Evolutionary conservation across 2,329 filamentous ascomycete species (phyloP).

Genomic region (Zymoseptoria passerinii): DNA sequence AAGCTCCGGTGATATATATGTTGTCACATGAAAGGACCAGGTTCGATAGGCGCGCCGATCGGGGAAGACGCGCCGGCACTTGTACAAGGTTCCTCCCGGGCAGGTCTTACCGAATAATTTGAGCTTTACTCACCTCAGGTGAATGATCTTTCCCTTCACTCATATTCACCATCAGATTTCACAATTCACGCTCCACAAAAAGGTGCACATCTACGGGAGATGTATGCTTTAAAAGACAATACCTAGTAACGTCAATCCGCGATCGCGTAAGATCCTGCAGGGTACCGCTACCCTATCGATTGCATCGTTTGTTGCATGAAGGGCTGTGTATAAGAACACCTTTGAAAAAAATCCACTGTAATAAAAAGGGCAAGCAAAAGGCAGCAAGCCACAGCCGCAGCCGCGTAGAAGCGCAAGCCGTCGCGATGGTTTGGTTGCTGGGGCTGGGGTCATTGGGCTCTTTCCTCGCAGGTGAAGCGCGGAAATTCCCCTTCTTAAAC

Average conservation of each 20-base stretch:
- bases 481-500: constrained; percentile 2
- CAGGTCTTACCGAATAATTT: not conserved
- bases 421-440: constrained; percentile 11
- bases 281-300: not conserved
- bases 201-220: not conserved
- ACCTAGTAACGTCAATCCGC: not conserved
- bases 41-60: not conserved
- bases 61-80: not conserved
- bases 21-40: constrained; percentile 1
- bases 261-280: not conserved
- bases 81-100: not conserved
- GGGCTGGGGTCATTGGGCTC: constrained; percentile 5
- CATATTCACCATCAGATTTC: not conserved
- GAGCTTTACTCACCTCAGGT: not conserved
- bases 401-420: constrained; percentile 5
- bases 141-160: not conserved
- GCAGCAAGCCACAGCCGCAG: not conserved
- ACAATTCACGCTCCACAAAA: not conserved
- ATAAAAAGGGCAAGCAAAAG: not conserved
- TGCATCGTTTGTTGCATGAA: not conserved
- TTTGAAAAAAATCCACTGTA: not conserved
- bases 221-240: not conserved
- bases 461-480: constrained; percentile 8
- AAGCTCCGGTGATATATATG: constrained; percentile 1
- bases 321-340: not conserved